Evolutionary conservation across 1,284 basidiomycete species (phyloP), one percentile per base, ranked within the genome.

Genomic region (Ustilago trichophora): DNA sequence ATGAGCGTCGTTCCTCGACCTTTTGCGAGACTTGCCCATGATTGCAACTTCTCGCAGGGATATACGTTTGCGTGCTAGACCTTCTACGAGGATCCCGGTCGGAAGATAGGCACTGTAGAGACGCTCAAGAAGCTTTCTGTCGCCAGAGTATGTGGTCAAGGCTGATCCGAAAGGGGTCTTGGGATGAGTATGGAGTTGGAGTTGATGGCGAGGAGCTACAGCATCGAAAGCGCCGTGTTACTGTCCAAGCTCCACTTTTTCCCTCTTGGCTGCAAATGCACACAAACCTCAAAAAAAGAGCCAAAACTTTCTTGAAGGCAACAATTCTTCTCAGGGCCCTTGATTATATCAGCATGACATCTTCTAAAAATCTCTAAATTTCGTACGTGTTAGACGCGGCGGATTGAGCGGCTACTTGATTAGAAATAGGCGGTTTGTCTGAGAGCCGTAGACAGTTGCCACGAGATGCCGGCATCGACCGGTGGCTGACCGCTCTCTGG

Each of bases 1-100:
- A 35, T 38, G 33, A 22, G 16, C 34, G 11, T 58, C 56, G 51
- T 54, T 58, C 15, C 56, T 55, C 11, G 64, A 60, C 57, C 64
- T 55, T 45, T 67, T 67, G 31, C 56, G 47, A 24, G 52, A 37
- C 27, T 53, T 53, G 34, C 22, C 64, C 64, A 67, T 67, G 26
- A 10, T 47, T 37, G 44, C 40, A n/a, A 9, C n/a, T n/a, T 29
- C 8, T 29, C 7, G 27, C 27, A 29, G 27, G 7, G 27, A 29
- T n/a, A n/a, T n/a, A n/a, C n/a, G n/a, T n/a, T n/a, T n/a, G n/a
- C n/a, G n/a, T n/a, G n/a, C n/a, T n/a, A n/a, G n/a, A n/a, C n/a
- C n/a, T n/a, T n/a, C 27, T 51, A 33, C 19, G 43, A 25, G 16
- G 25, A n/a, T 27, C n/a, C n/a, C n/a, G n/a, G n/a, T n/a, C n/a